phyloP scores from a whole-genome alignment of 192 early-diverging fungal species.

The Chytriomyces sp. region DNA sequence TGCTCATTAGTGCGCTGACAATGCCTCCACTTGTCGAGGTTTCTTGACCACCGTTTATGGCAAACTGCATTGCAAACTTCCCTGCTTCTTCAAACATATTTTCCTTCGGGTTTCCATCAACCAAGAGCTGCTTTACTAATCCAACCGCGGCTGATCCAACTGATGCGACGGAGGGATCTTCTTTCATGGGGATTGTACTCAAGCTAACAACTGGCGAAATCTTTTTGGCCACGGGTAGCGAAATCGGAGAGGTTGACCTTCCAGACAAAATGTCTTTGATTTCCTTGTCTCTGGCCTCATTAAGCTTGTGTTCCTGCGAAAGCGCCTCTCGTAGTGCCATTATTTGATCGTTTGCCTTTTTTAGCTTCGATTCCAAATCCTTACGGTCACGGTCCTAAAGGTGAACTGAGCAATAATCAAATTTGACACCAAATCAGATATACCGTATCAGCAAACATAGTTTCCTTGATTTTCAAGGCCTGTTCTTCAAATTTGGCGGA shows the following conservation, averaged over 20 bases:
- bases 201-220: too few relatives aligned
- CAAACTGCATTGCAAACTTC: too few relatives aligned
- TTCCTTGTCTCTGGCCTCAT: slow-evolving; percentile 24
- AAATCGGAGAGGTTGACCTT: not conserved
- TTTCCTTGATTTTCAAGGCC: slow-evolving; percentile 21
- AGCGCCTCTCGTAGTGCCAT: slow-evolving; percentile 15
- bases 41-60: too few relatives aligned
- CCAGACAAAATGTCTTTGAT: not conserved
- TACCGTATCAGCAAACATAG: slow-evolving; percentile 3
- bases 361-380: slow-evolving; percentile 22
- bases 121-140: too few relatives aligned
- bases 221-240: not conserved
- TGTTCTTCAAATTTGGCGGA: slow-evolving; percentile 27
- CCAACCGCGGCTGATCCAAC: too few relatives aligned
- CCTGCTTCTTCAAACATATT: too few relatives aligned
- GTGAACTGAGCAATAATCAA: too few relatives aligned
- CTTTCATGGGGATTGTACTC: too few relatives aligned
- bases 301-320: slow-evolving; percentile 26
- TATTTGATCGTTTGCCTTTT: slow-evolving; percentile 24
- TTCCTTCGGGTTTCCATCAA: too few relatives aligned
- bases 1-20: not conserved
- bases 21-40: not conserved
- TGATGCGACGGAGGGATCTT: too few relatives aligned
- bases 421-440: too few relatives aligned
- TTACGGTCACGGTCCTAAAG: slow-evolving; percentile 19